Base-by-base conservation (phyloP, 768 basidiomycete species). In the Kwoniella mangroviensis region DNA sequence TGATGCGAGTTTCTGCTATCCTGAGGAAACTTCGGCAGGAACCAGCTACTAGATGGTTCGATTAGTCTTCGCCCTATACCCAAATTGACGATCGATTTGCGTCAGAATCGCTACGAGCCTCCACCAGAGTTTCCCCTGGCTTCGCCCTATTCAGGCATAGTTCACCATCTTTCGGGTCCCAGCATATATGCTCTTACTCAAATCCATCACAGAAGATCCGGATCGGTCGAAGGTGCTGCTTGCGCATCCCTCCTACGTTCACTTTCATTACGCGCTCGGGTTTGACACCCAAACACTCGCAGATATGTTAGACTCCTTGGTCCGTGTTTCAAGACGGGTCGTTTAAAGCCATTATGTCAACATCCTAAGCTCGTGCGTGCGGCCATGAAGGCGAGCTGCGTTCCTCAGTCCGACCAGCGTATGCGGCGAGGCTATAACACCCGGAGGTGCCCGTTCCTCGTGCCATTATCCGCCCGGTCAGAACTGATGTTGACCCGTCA, bases 31-130 rank as follows among this genome's bases (percentile, higher is more conserved):
- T n/a, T n/a, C 89, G 89, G 89, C 88, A 89, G 90, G 90, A 91
- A 91, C 90, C 90, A 91, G 90, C 90, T 90, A 91, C 90, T 91
- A 90, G 87, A 91, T 90, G 90, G 90, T 91, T 77, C 89, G 90
- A 92, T 91, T 91, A 90, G 91, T 92, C 91, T 92, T 92, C 89
- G 89, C 91, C 91, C 91, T 91, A 92, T 91, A 91, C 90, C 90
- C 90, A 91, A 90, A 90, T 92, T 90, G n/a, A n/a, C n/a, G n/a
- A n/a, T n/a, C n/a, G n/a, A n/a, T n/a, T n/a, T n/a, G n/a, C n/a
- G n/a, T n/a, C n/a, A n/a, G n/a, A n/a, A n/a, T n/a, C n/a, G n/a
- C n/a, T n/a, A n/a, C n/a, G n/a, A n/a, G n/a, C n/a, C n/a, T n/a
- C n/a, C n/a, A n/a, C n/a, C n/a, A n/a, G n/a, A n/a, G n/a, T n/a